Evolutionary conservation across 1,284 basidiomycete species (phyloP).

Genomic region (Phylloporus sp.): DNA sequence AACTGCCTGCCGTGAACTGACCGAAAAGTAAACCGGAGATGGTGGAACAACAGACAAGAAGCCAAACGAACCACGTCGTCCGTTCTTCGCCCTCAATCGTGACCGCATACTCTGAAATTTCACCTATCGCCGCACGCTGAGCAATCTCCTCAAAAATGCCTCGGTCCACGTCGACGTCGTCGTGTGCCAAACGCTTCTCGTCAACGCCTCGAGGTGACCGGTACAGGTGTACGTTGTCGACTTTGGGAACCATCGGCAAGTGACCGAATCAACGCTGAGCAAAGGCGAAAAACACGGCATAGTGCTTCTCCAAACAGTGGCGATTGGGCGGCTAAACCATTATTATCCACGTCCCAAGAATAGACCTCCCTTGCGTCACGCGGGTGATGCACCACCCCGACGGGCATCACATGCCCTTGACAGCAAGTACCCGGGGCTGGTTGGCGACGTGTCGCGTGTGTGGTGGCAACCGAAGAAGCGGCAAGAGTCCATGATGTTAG

Average conservation of each 20-base stretch:
- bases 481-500: no score
- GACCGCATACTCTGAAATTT: slow-evolving; percentile 63
- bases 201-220: neutral
- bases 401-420: neutral
- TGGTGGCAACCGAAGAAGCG: no score
- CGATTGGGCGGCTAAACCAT: neutral
- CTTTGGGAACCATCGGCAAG: slow-evolving; percentile 12
- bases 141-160: slow-evolving; percentile 19
- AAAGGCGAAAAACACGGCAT: neutral
- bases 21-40: slow-evolving; percentile 83
- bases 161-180: slow-evolving; percentile 1
- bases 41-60: slow-evolving; percentile 65
- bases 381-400: neutral
- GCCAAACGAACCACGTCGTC: slow-evolving; percentile 74
- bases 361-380: neutral
- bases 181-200: slow-evolving; percentile 6
- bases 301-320: neutral
- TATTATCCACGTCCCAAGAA: neutral
- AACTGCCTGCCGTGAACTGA: slow-evolving; percentile 34
- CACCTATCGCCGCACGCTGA: slow-evolving; percentile 39
- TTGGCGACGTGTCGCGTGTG: neutral
- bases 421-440: neutral
- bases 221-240: neutral
- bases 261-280: neutral
- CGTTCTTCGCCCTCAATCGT: slow-evolving; percentile 72